These are phyloP conservation scores for Chalaropsis thielavioides DNA, from an alignment of 2,329 filamentous ascomycete species.

Conservation along the genomic window DNA sequence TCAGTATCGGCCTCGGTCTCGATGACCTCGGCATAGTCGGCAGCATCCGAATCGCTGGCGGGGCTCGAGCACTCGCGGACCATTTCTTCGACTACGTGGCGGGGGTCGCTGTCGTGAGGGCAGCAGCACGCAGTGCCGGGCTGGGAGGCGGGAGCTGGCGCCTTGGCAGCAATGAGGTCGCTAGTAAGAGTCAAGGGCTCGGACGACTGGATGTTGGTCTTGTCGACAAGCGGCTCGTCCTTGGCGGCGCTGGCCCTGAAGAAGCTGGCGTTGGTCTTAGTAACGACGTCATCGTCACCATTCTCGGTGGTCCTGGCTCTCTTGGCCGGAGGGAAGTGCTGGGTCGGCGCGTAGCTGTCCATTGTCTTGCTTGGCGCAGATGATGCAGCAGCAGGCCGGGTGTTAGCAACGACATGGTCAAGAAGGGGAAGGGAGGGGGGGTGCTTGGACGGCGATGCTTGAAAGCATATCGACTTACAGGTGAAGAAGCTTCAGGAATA, in stretches of 20 bases:
- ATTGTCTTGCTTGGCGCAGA: not conserved
- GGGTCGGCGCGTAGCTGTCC: not conserved
- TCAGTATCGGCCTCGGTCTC: not conserved
- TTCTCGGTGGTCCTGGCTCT: not conserved
- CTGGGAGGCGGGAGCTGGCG: not conserved
- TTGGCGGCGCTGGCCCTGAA: not conserved
- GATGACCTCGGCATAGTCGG: not conserved
- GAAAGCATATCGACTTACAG: not conserved
- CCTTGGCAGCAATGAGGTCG: not conserved
- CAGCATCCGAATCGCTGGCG: not conserved
- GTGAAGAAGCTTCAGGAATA: not conserved
- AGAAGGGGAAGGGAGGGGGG: no score
- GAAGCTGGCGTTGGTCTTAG: not conserved
- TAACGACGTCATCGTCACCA: not conserved
- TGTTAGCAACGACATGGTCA: not conserved
- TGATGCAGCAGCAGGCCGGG: not conserved
- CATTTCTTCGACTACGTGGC: not conserved
- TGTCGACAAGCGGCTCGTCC: not conserved
- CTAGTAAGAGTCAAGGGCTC: not conserved
- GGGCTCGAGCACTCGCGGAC: not conserved
- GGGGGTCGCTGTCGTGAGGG: not conserved
- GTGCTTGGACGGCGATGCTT: no score
- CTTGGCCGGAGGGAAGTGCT: conserved; percentile 2
- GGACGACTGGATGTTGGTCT: not conserved
- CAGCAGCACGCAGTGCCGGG: not conserved